Evolutionary conservation across 2,329 filamentous ascomycete genomes (phyloP), one percentile per base, ranked within the genome.

Genomic region (Alternaria infectoria): DNA sequence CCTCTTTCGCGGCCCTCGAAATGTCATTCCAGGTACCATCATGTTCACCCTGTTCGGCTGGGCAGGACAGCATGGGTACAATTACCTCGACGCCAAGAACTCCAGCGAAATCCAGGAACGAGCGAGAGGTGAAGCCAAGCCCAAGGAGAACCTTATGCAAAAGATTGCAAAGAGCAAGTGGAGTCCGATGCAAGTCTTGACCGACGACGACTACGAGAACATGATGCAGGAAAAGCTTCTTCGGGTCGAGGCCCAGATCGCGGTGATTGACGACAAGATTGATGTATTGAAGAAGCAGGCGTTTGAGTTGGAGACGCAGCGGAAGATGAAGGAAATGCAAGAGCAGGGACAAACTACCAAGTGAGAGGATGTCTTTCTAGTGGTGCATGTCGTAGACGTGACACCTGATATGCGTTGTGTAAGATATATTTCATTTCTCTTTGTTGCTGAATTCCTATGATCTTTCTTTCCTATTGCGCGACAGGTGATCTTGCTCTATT

Each of bases 201-300:
- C 88, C 0, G 90, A 96, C 69, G 85, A 90, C 25, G 89, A 96
- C 70, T 96, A 96, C 74, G 86, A 87, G 62, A 81, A 85, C 1
- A 88, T 93, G 81, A 83, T 96, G 72, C 83, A 85, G 28, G 91
- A 94, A 76, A 93, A 90, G 79, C 81, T 93, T 44, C 77, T 95
- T 25, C 86, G 84, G 65, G 81, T 95, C 4, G 90, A 96, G 68
- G 91, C 88, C 1, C 91, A 95, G 65, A 93, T 96, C 77, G 89
- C 91, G 0, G 78, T 96, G 6, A 84, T 95, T 36, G 91, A 96
- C 72, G 92, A 95, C 57, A 89, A 88, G 73, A 92, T 96, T 69
- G 86, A 84, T 51, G 83, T 80, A 43, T 74, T 89, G 23, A 75
- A 67, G 54, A 73, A 71, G 52, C 59, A 73, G 59, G 72, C 74